Evolutionary conservation across 2,329 filamentous ascomycete species (phyloP).

Genomic region (Fusarium neocosmosporiellum): DNA sequence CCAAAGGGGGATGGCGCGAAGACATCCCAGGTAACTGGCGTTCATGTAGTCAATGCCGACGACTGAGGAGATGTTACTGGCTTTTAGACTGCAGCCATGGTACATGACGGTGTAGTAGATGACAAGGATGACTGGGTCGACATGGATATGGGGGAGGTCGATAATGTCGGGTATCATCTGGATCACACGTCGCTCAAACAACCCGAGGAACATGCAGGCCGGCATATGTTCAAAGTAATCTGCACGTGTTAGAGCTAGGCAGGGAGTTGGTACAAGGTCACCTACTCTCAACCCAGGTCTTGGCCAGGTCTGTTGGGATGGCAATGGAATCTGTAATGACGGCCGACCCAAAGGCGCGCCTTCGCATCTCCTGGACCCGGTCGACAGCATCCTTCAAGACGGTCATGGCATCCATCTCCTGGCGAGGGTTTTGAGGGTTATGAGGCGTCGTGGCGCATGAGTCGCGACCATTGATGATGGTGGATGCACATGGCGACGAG

Average conservation of each 20-base stretch:
- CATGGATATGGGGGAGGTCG: constrained; percentile 43
- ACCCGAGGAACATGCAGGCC: constrained; percentile 43
- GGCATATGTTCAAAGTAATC: constrained; percentile 47
- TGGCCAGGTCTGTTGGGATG: constrained; percentile 44
- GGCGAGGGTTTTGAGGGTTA: background rate
- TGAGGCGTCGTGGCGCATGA: constrained; percentile 14
- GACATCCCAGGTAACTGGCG: constrained; percentile 43
- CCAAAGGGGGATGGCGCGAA: constrained; percentile 46
- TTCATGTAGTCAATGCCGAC: constrained; percentile 37
- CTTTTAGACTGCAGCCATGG: constrained; percentile 40
- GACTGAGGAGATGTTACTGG: constrained; percentile 28
- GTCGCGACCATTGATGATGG: constrained; percentile 4
- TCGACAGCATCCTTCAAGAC: constrained; percentile 46
- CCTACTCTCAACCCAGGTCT: constrained; percentile 44
- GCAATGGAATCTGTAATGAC: constrained; percentile 40
- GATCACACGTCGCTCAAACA: constrained; percentile 43
- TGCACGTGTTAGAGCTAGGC: background rate
- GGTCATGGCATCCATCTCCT: constrained; percentile 40
- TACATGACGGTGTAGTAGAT: constrained; percentile 48
- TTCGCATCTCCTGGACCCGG: constrained; percentile 41
- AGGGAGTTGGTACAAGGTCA: background rate
- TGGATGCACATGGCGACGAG: constrained; percentile 19
- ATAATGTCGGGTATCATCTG: constrained; percentile 47
- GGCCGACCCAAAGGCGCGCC: constrained; percentile 32
- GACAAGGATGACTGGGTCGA: constrained; percentile 45